Evolutionary conservation across 176 grass and related monocot species (phyloP).

Genomic region (Otatea glauca): DNA sequence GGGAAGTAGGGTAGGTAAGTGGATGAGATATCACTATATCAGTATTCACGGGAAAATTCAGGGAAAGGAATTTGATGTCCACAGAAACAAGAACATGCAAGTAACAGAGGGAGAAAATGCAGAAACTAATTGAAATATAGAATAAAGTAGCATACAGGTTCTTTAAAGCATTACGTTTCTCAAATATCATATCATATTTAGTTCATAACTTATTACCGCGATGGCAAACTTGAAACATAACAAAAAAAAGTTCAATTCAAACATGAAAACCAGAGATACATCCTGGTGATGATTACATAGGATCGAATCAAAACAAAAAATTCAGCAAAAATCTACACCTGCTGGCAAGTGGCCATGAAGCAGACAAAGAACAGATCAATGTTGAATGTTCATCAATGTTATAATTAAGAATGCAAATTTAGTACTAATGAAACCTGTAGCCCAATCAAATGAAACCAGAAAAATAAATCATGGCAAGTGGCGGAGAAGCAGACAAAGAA

Average conservation of each 20-base stretch:
- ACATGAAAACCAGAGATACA: background rate
- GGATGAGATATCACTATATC: slow-evolving; percentile 20
- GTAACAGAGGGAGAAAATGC: background rate
- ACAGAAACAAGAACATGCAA: background rate
- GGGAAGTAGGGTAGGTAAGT: background rate
- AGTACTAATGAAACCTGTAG: background rate
- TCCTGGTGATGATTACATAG: background rate
- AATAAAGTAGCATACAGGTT: background rate
- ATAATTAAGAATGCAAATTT: background rate
- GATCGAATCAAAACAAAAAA: background rate
- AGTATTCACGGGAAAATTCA: background rate
- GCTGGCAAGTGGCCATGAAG: background rate
- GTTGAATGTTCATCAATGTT: no score
- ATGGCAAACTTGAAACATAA: background rate
- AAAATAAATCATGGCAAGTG: background rate
- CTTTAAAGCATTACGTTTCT: background rate
- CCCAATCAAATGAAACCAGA: background rate
- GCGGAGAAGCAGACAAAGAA: background rate
- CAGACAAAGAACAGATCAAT: background rate
- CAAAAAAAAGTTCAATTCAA: background rate
- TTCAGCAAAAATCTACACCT: background rate
- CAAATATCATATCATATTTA: background rate
- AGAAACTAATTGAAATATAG: background rate
- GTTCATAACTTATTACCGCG: background rate
- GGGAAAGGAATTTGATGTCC: background rate